These are phyloP conservation scores for Penicillium rolfsii DNA, from an alignment of 2,329 filamentous ascomycete genomes.

Conservation along the genomic window DNA sequence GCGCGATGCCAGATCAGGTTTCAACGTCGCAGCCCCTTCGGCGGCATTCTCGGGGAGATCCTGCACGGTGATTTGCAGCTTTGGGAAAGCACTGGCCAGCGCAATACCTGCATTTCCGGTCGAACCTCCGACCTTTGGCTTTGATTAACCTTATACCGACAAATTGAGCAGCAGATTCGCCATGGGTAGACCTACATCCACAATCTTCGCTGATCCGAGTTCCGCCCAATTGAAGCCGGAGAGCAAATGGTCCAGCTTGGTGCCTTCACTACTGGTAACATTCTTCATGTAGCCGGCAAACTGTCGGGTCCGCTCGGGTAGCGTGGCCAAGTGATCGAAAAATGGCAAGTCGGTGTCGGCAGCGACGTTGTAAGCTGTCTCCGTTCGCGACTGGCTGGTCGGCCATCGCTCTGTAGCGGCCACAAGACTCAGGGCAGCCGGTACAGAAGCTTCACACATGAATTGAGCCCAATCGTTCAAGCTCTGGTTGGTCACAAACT, in stretches of 20 bases:
- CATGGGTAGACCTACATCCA: neutral
- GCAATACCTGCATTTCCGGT: neutral
- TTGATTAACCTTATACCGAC: neutral
- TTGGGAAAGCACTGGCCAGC: neutral
- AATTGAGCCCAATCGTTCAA: neutral
- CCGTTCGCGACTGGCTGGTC: neutral
- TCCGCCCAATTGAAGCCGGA: neutral
- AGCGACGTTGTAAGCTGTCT: neutral
- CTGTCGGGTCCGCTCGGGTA: constrained; percentile 21
- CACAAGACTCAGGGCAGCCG: neutral
- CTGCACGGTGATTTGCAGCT: neutral
- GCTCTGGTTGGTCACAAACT: neutral
- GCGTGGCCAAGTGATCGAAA: neutral
- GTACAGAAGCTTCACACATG: neutral
- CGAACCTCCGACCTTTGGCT: neutral
- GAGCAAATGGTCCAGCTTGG: neutral
- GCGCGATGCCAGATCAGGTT: neutral
- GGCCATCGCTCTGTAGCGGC: neutral
- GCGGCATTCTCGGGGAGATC: neutral
- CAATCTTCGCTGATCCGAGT: neutral
- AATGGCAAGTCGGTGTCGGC: neutral
- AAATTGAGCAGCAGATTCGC: neutral
- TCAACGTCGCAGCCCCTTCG: neutral
- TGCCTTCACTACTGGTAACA: neutral
- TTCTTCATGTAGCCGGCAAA: constrained; percentile 2